Evolutionary conservation across 768 basidiomycete species (phyloP), one percentile per base, ranked within the genome.

Genomic region (Zangia roseola): DNA sequence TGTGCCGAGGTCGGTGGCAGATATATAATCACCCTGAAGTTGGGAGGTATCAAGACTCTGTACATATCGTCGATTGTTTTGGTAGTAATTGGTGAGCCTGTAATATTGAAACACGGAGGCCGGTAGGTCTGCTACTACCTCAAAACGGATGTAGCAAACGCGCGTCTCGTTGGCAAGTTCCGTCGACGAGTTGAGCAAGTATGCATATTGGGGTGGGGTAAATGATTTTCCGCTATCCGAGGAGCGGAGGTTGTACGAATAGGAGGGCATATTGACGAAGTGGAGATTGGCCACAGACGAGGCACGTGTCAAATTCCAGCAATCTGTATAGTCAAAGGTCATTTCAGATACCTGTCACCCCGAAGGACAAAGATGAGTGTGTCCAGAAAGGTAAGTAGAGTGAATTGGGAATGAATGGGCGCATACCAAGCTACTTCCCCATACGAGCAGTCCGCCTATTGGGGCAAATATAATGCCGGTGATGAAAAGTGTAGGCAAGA

Each of bases 11-110:
- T 72, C 65, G 20, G 47, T 60, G 14, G 67, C 43, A 41, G 71
- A 77, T 36, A 83, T 80, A 43, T 66, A 68, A 28, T 86, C 73
- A 38, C 97, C 97, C 64, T 82, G 81, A 46, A 99, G 78, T 67
- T 99, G 97, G 56, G 86, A 75, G 12, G 86, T 77, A 63, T 94
- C 82, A 36, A 91, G 71, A 64, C 91, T 94, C 74, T 94, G 88
- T 47, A 98, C 97, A 63, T 98, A 99, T 63, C 97, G 83, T 28
- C 97, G 86, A 67, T 99, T 97, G 69, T 99, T 99, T 77, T 99
- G 95, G 73, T 83, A 98, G 73, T 94, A 95, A 73, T 94, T 94
- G 40, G 90, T 92, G 65, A 91, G 79, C 71, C 92, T 93, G 81
- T 98, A 99, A 75, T 99, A 99, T 56, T 97, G 75, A 60, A 99